Conservation (phyloP, 495 filamentous ascomycete species). For the Penicillium ochrochloron region DNA sequence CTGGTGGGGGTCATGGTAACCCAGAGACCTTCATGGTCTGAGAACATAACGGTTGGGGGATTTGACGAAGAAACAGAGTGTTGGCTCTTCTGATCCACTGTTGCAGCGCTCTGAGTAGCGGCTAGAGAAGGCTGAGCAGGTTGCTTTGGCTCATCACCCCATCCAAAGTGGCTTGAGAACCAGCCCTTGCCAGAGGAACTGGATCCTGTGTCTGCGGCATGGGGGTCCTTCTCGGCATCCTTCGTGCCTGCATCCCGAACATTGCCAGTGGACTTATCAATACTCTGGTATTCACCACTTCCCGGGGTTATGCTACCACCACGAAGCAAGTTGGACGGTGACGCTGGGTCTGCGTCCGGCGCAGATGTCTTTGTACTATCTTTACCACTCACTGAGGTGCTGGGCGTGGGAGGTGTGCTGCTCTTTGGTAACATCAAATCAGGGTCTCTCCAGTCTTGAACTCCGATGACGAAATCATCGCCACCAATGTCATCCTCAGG, state of each 20-base stretch:
- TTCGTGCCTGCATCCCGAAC: conserved; percentile 24
- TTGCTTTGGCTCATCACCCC: conserved; percentile 28
- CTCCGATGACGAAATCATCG: conserved; percentile 86
- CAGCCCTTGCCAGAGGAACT: conserved; percentile 33
- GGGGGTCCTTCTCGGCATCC: conserved; percentile 14
- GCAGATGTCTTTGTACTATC: conserved; percentile 31
- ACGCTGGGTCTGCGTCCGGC: conserved; percentile 35
- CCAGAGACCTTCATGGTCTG: conserved; percentile 84
- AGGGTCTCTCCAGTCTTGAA: conserved; percentile 91
- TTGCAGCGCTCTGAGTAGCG: conserved; percentile 1
- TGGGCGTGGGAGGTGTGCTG: conserved; percentile 35
- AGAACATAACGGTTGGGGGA: conserved; percentile 26
- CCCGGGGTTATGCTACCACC: conserved; percentile 77
- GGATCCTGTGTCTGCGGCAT: conserved; percentile 5
- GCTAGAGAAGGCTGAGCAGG: conserved; percentile 21
- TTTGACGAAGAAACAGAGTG: conserved; percentile 17
- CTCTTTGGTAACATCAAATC: conserved; percentile 63
- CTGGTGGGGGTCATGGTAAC: conserved; percentile 90
- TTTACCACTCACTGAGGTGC: conserved; percentile 28
- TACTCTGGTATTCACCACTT: conserved; percentile 70
- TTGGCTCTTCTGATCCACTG: conserved; percentile 21
- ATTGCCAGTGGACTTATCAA: conserved; percentile 37
- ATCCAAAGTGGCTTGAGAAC: conserved; percentile 46
- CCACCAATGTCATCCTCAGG: conserved; percentile 37
- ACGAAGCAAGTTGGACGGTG: conserved; percentile 51